These are phyloP conservation scores for Paecilomyces sp. DNA, from an alignment of 2,329 filamentous ascomycete genomes.

Conservation along the genomic window DNA sequence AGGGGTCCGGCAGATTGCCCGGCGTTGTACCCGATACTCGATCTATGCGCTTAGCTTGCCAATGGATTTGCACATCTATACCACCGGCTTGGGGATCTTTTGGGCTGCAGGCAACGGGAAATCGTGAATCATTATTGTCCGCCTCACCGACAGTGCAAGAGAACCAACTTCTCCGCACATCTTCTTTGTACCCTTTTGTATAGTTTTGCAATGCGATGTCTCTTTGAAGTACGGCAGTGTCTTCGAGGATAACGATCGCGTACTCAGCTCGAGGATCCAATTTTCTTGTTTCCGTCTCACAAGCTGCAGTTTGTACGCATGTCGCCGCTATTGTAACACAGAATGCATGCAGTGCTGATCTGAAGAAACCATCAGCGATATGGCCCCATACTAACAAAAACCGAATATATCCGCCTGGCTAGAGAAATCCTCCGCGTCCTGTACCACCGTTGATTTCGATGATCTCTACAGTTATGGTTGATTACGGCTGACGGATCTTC, in stretches of 20 bases:
- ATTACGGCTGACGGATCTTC: not conserved
- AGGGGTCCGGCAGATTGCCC: not conserved
- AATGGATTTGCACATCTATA: not conserved
- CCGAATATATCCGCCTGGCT: not conserved
- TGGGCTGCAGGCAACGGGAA: not conserved
- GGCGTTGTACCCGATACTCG: not conserved
- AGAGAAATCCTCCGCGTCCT: not conserved
- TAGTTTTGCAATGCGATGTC: not conserved
- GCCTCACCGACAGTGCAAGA: not conserved
- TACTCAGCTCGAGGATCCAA: not conserved
- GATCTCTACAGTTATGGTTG: not conserved
- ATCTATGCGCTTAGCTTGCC: not conserved
- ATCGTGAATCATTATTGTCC: not conserved
- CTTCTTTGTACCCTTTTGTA: not conserved
- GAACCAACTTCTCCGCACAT: not conserved
- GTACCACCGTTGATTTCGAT: not conserved
- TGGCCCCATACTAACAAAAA: not conserved
- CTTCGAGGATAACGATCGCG: not conserved
- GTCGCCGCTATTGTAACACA: not conserved
- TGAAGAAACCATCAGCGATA: not conserved
- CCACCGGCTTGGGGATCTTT: not conserved
- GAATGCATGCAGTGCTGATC: not conserved
- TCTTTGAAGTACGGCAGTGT: not conserved
- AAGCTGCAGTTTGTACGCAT: not conserved
- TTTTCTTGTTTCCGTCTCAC: not conserved